Base-by-base conservation (phyloP, 108 stramenopile species). In the Schizochytrium sp. region DNA sequence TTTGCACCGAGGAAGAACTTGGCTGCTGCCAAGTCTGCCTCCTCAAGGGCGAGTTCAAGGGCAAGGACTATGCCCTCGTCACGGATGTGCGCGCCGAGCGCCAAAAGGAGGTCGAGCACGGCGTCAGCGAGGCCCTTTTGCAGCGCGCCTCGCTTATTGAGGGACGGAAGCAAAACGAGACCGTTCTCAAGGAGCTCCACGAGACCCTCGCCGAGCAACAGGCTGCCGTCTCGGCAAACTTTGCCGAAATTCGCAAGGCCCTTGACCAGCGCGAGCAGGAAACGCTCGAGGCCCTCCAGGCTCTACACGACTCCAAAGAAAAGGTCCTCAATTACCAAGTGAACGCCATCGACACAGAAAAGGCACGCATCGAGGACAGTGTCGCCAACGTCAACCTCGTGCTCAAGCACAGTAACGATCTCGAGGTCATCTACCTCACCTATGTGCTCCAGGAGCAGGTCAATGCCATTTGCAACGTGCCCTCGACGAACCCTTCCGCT, bases 371-470 rank as follows among this genome's bases (percentile, higher is more conserved):
- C 51, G 76, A 83, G 76, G 51, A 83, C 76, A 28, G 76, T 23
- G 76, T 83, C 23, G 76, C 45, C 25, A 83, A 83, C 76, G 51
- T 83, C 48, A 83, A 83, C 76, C 76, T 83, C 51, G 76, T 83
- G 45, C 51, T 83, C 48, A 83, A 83, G 48, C 76, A 83, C 76
- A 83, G 76, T 45, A 83, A 83, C 51, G 76, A 83, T 45, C 45
- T 83, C 28, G 76, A 83, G 76, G 76, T 83, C 51, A 53, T 83
- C 51, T 83, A 83, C 51, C 28, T 83, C 23, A 83, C 76, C 51
- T 83, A 83, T 53, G 76, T 83, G 25, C 51, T 83, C 48, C 45
- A 83, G 45, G 51, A 83, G 45, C 76, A 83, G 48, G 76, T 83
- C 76, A 53, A 47, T 23, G 45, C 76, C 48, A 47, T 83, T 53